A percentile compares a stretch with the other conserved stretches of the same genome.
These are phyloP conservation scores for Rhynchospora breviuscula DNA, from an alignment of 176 grass and related monocot species.

Conservation along the genomic window DNA sequence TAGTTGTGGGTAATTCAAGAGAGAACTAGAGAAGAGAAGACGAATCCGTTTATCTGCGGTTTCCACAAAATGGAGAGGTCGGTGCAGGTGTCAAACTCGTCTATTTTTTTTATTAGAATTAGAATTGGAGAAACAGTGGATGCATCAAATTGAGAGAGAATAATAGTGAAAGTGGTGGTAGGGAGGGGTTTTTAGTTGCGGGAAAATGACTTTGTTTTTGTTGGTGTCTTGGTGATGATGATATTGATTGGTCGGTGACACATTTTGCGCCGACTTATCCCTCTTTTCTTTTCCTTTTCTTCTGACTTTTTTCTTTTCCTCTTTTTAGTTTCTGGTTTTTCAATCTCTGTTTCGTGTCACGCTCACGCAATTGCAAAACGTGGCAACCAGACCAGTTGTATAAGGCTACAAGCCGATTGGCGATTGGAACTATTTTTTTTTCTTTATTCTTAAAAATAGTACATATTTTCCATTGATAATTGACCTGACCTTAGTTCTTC, in stretches of 20 bases:
- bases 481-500: too few species aligned
- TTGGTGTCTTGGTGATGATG: too few species aligned
- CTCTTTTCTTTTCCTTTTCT: conserved; percentile 15
- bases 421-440: too few species aligned
- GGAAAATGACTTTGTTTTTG: conserved; percentile 23
- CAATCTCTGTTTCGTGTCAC: not conserved
- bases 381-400: too few species aligned
- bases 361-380: not conserved
- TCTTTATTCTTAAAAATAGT: too few species aligned
- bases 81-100: conserved; percentile 18
- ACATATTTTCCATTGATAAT: too few species aligned
- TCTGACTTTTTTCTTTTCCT: not conserved
- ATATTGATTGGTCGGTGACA: conserved; percentile 34
- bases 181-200: not conserved
- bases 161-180: not conserved
- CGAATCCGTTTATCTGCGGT: not conserved
- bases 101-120: not conserved
- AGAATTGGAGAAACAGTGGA: not conserved
- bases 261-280: conserved; percentile 23
- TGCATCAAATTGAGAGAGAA: not conserved
- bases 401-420: too few species aligned
- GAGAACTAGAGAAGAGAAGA: not conserved
- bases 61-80: conserved; percentile 18
- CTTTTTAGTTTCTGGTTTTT: not conserved
- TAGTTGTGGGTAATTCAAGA: not conserved